These are phyloP conservation scores for Sarocladium strictum DNA, from an alignment of 2,329 filamentous ascomycete genomes.

Conservation along the genomic window DNA sequence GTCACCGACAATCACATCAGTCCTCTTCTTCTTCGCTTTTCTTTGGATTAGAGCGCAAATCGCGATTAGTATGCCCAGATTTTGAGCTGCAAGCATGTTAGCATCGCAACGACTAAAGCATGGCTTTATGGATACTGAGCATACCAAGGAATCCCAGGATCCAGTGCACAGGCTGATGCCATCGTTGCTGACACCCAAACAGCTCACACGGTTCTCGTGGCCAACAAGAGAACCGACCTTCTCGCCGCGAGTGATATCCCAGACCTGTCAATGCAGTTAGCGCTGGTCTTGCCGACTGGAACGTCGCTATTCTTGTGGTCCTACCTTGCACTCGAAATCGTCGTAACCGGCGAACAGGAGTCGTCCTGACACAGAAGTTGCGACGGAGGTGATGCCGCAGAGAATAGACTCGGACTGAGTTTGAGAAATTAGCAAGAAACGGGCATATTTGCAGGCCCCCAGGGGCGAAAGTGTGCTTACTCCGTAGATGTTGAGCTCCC, in stretches of 20 bases:
- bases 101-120: neutral
- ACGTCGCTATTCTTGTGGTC: constrained; percentile 18
- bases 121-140: neutral
- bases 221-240: constrained; percentile 95
- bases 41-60: neutral
- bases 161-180: constrained; percentile 98
- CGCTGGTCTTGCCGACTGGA: no score
- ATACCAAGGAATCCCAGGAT: constrained; percentile 97
- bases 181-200: constrained; percentile 96
- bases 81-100: constrained; percentile 56
- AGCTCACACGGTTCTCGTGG: constrained; percentile 98
- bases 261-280: constrained; percentile 59
- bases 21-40: neutral
- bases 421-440: neutral
- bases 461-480: constrained; percentile 50
- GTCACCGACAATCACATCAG: neutral
- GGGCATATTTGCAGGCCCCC: no score
- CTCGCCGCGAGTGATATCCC: constrained; percentile 94
- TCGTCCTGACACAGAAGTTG: constrained; percentile 93
- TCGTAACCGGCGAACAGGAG: constrained; percentile 96
- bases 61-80: constrained; percentile 71
- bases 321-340: constrained; percentile 99
- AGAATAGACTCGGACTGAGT: constrained; percentile 88
- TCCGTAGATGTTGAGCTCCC: constrained; percentile 64
- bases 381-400: constrained; percentile 96